phyloP scores from a whole-genome alignment of 495 filamentous ascomycete species.

The Penicillium soppii region DNA sequence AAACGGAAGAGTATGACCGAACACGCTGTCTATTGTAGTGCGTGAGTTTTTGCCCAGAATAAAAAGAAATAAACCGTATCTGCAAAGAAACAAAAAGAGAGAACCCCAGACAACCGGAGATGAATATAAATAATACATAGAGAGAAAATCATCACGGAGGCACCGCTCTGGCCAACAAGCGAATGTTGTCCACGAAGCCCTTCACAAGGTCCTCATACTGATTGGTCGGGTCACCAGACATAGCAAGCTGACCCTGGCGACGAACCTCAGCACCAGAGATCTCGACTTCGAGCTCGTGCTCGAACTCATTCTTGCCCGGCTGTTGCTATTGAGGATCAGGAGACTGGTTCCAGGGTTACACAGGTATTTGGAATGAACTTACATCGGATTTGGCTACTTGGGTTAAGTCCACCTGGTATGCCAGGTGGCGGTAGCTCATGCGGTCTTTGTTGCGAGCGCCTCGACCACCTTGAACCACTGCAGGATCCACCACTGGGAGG shows the following conservation, averaged over 20 bases:
- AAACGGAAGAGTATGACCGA: no score
- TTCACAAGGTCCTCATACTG: slow-evolving; percentile 73
- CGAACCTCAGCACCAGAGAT: slow-evolving; percentile 64
- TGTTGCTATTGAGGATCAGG: slow-evolving; percentile 32
- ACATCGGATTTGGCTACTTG: slow-evolving; percentile 71
- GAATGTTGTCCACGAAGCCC: slow-evolving; percentile 82
- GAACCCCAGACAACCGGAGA: not conserved
- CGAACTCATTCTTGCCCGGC: slow-evolving; percentile 55
- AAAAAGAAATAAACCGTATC: slow-evolving; percentile 18
- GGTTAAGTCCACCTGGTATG: slow-evolving; percentile 86
- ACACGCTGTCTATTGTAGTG: slow-evolving; percentile 10
- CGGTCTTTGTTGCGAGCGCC: slow-evolving; percentile 78
- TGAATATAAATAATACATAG: slow-evolving; percentile 24
- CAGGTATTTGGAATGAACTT: slow-evolving; percentile 27
- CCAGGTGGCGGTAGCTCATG: slow-evolving; percentile 80
- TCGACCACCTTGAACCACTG: slow-evolving; percentile 31
- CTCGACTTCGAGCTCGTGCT: slow-evolving; percentile 90
- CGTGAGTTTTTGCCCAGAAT: slow-evolving; percentile 4
- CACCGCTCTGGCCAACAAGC: slow-evolving; percentile 59
- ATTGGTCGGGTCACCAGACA: slow-evolving; percentile 53
- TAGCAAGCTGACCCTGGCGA: slow-evolving; percentile 65
- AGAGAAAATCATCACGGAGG: slow-evolving; percentile 29
- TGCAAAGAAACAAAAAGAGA: slow-evolving; percentile 6
- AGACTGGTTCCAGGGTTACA: slow-evolving; percentile 9
- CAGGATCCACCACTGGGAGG: slow-evolving; percentile 39